Conservation (phyloP, 2,329 filamentous ascomycete species). For the Cytospora schulzeri region DNA sequence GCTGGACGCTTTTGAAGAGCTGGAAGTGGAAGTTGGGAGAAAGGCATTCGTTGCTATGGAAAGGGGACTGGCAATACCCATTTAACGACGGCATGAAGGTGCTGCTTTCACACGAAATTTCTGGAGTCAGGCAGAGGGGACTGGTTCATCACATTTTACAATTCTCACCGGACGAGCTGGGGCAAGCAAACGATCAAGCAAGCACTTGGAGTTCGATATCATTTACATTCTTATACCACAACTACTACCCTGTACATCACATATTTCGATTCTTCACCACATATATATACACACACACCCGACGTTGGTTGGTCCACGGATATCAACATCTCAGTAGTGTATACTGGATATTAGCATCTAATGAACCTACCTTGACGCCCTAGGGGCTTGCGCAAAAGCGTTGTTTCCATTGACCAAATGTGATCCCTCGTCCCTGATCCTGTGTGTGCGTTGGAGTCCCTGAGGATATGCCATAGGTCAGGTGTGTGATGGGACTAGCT, state of each 20-base stretch:
- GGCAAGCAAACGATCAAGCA: too few species aligned
- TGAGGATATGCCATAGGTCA: too few species aligned
- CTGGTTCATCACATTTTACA: constrained; percentile 1
- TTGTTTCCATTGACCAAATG: not conserved
- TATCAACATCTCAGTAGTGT: constrained; percentile 16
- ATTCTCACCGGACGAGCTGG: constrained; percentile 17
- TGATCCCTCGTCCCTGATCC: too few species aligned
- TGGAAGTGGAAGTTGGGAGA: not conserved
- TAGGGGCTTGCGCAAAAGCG: not conserved
- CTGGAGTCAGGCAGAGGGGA: constrained; percentile 11
- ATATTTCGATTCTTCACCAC: constrained; percentile 19
- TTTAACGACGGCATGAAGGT: constrained; percentile 6
- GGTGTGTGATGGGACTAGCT: too few species aligned
- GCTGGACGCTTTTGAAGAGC: not conserved
- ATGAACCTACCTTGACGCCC: constrained; percentile 15
- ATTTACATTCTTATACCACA: constrained; percentile 12
- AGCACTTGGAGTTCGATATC: constrained; percentile 7
- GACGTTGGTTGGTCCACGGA: constrained; percentile 15
- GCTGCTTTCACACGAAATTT: constrained; percentile 12
- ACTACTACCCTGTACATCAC: constrained; percentile 20
- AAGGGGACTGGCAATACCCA: not conserved
- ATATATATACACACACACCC: constrained; percentile 8
- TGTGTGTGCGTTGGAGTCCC: not conserved
- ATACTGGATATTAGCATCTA: constrained; percentile 23
- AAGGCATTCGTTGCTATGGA: not conserved